Evolutionary conservation across 139 green algal species (phyloP).

Genomic region (Ettlia oleoabundans): DNA sequence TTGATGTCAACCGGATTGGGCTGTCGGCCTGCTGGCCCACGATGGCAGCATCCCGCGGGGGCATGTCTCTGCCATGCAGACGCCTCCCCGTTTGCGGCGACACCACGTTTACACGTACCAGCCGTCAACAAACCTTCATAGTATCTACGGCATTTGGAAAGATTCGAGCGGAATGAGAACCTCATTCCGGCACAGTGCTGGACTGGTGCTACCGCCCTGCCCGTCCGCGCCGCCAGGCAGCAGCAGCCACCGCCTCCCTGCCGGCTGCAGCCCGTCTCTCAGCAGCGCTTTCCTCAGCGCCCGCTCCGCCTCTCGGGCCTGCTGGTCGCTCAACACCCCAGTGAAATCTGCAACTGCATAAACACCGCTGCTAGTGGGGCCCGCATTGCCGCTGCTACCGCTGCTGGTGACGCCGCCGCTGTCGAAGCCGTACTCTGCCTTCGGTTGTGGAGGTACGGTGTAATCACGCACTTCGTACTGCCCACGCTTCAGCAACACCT

Average conservation of each 20-base stretch:
- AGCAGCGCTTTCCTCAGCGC: background rate
- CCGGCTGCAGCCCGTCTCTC: constrained; percentile 7
- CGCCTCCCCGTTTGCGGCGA: too few relatives aligned
- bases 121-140: too few relatives aligned
- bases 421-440: background rate
- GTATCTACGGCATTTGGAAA: too few relatives aligned
- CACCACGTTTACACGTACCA: too few relatives aligned
- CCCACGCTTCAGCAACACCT: constrained; percentile 16
- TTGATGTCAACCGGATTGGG: too few relatives aligned
- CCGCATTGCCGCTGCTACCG: background rate
- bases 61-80: too few relatives aligned
- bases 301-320: background rate
- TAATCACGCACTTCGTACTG: constrained; percentile 17
- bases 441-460: background rate
- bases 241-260: background rate
- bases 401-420: background rate
- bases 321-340: background rate
- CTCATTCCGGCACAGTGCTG: too few relatives aligned
- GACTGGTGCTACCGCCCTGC: too few relatives aligned
- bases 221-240: background rate
- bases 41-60: too few relatives aligned
- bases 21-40: too few relatives aligned
- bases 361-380: background rate
- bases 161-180: too few relatives aligned
- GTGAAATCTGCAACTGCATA: constrained; percentile 1